Percentiles rank a stretch among this genome's conserved stretches.
These are phyloP conservation scores for Fusarium equiseti DNA, from an alignment of 2,329 filamentous ascomycete genomes.

Conservation along the genomic window DNA sequence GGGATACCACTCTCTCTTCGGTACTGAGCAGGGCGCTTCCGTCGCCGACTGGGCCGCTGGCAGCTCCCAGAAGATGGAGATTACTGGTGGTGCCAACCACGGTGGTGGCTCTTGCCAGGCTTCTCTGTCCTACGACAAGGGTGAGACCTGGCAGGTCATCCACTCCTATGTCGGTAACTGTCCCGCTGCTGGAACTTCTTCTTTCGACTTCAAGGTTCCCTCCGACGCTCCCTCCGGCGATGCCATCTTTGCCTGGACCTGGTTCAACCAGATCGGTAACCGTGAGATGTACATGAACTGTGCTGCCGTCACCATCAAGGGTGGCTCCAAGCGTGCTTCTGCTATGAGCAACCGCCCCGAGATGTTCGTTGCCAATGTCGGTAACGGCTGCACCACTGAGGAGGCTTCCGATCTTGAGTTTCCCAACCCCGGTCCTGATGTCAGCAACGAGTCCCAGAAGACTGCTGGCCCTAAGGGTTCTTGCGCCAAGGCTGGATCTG, in stretches of 20 bases:
- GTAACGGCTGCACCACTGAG: slow-evolving; percentile 68
- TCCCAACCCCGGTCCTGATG: slow-evolving; percentile 72
- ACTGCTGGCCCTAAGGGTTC: slow-evolving; percentile 54
- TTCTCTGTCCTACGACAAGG: slow-evolving; percentile 78
- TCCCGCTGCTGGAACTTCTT: slow-evolving; percentile 59
- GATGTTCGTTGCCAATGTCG: slow-evolving; percentile 79
- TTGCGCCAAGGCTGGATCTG: slow-evolving; percentile 49
- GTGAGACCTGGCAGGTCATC: slow-evolving; percentile 76
- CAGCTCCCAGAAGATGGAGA: slow-evolving; percentile 70
- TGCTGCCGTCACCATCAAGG: slow-evolving; percentile 73
- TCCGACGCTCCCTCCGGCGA: slow-evolving; percentile 69
- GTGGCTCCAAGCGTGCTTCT: slow-evolving; percentile 52
- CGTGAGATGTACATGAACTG: slow-evolving; percentile 92
- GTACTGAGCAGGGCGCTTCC: slow-evolving; percentile 62
- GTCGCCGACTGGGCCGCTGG: slow-evolving; percentile 74
- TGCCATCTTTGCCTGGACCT: slow-evolving; percentile 80
- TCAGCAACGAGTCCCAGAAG: slow-evolving; percentile 55
- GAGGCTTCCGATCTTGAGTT: slow-evolving; percentile 71
- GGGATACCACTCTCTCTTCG: slow-evolving; percentile 65
- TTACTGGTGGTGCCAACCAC: slow-evolving; percentile 73
- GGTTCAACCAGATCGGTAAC: slow-evolving; percentile 82
- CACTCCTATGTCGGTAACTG: slow-evolving; percentile 68
- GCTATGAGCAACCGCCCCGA: slow-evolving; percentile 69
- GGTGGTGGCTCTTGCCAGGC: slow-evolving; percentile 82
- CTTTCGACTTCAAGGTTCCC: slow-evolving; percentile 76